Base-by-base conservation (phyloP, 768 basidiomycete genomes). In the Rickenella mellea region DNA sequence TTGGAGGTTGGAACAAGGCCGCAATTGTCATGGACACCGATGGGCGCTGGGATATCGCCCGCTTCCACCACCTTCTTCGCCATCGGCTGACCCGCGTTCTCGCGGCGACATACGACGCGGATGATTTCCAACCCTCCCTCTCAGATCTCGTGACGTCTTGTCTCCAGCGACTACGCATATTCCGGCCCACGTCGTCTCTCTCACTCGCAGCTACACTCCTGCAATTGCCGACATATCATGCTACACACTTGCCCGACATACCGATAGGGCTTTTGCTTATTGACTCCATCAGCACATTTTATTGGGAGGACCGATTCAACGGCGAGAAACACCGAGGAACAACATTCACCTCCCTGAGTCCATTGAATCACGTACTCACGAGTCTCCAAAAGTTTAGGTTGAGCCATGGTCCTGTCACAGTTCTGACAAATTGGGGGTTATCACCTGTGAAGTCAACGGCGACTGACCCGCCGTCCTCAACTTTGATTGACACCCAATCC, bases 1-100 rank as follows among this genome's bases (percentile, higher is more conserved):
- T 78, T n/a, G 71, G 66, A 29, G 82, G 82, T 21, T 80, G 79
- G 70, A 70, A 66, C 32, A 80, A 78, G 55, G 69, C 69, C 44
- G 85, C 77, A 15, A 62, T 83, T 22, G 60, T 90, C 42, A 69
- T 80, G 47, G 88, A 92, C 59, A 74, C 74, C 35, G 83, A 91
- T 53, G 66, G 64, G 38, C 68, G 70, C 20, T 88, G 91, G 55
- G 68, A 76, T 52, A 52, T 80, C 10, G 51, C 49, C 11, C 73
- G 79, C 21, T 67, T 89, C 36, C 63, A 64, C 24, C 56, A 62
- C 19, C 55, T 89, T 42, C 66, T 89, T 9, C 42, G 65, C 12
- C 55, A 60, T 35, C 75, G 74, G 33, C 51, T 83, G 38, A 53
- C 52, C 17, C 56, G 54, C 25, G 49, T 59, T n/a, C 40, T 65